A percentile compares a stretch with the other conserved stretches of the same genome.
These are phyloP conservation scores for Otatea glauca DNA, from an alignment of 176 grass and related monocot genomes.

Conservation along the genomic window DNA sequence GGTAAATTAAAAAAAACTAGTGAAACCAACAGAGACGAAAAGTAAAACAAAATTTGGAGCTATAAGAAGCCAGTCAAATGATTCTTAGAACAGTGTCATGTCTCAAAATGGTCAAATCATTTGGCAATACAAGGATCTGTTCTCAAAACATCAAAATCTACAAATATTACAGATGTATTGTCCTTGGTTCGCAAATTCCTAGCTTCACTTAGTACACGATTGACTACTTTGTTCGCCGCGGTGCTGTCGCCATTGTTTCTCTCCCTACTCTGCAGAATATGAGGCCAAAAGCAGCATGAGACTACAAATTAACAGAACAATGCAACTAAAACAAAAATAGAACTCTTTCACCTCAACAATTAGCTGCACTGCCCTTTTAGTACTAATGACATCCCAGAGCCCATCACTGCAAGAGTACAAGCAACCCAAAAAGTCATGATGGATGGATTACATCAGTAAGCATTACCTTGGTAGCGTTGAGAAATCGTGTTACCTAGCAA, in stretches of 20 bases:
- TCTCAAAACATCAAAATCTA: slow-evolving; percentile 88
- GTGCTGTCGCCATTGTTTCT: slow-evolving; percentile 24
- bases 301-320: neutral
- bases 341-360: slow-evolving; percentile 57
- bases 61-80: slow-evolving; percentile 16
- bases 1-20: neutral
- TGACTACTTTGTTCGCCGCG: slow-evolving; percentile 60
- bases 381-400: slow-evolving; percentile 85
- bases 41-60: slow-evolving; percentile 21
- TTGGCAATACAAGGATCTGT: slow-evolving; percentile 58
- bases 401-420: slow-evolving; percentile 62
- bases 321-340: slow-evolving; percentile 11
- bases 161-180: slow-evolving; percentile 80
- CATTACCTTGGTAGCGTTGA: neutral
- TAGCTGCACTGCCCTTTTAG: slow-evolving; percentile 69
- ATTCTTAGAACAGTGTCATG: neutral
- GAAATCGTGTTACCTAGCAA: slow-evolving; percentile 73
- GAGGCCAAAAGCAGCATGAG: neutral
- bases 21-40: neutral
- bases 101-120: slow-evolving; percentile 28
- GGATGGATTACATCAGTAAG: slow-evolving; percentile 2
- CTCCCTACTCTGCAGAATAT: slow-evolving; percentile 55
- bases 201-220: slow-evolving; percentile 64
- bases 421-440: neutral
- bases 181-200: slow-evolving; percentile 71